Conservation (phyloP, 202 grass and related monocot species). For the Carex sylvatica region DNA sequence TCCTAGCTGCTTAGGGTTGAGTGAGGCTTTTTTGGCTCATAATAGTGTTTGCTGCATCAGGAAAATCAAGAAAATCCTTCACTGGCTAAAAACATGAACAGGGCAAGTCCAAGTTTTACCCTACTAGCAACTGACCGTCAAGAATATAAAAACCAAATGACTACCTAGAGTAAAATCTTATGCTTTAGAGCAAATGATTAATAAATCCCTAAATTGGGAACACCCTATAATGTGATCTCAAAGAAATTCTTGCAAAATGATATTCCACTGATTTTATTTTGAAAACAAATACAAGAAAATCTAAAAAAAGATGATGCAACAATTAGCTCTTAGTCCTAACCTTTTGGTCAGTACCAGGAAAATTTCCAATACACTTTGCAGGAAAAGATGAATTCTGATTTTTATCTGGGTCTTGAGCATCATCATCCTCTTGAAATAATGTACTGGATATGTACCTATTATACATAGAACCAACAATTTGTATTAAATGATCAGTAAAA, state of each 20-base stretch:
- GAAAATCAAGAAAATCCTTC: constrained; percentile 6
- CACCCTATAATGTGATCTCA: neutral
- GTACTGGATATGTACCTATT: constrained; percentile 70
- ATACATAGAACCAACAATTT: constrained; percentile 29
- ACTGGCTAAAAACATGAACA: neutral
- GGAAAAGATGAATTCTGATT: constrained; percentile 31
- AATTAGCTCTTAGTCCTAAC: constrained; percentile 20
- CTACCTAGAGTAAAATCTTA: neutral
- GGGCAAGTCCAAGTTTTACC: neutral
- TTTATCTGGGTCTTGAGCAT: constrained; percentile 40
- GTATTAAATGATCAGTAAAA: constrained; percentile 27
- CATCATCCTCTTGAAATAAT: constrained; percentile 67
- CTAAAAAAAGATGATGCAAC: neutral
- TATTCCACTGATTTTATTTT: neutral
- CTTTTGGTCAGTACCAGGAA: constrained; percentile 62
- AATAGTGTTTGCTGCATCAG: neutral
- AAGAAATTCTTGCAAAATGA: constrained; percentile 10
- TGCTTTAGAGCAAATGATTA: neutral
- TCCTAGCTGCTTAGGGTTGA: neutral
- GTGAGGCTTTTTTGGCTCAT: neutral
- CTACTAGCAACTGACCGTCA: neutral
- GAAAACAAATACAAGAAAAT: neutral
- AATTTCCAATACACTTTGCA: constrained; percentile 59
- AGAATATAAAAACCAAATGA: constrained; percentile 9
- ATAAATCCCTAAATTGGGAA: neutral